phyloP scores from a whole-genome alignment of 768 basidiomycete genomes.

The Tylopilus plumbeoviolaceoides region DNA sequence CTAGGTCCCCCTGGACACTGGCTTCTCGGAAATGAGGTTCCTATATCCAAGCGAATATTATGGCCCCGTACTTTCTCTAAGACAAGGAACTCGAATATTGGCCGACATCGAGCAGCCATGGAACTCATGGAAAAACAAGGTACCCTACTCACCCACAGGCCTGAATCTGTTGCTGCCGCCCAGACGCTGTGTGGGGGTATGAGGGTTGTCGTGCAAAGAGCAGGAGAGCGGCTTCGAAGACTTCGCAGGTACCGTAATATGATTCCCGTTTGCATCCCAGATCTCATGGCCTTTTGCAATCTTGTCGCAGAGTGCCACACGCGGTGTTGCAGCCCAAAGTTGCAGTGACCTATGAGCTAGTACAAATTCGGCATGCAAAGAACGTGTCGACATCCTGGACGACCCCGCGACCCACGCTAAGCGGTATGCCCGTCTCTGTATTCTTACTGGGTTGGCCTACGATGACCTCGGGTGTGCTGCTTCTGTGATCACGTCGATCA shows the following conservation, averaged over 20 bases:
- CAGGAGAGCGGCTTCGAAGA: constrained; percentile 30
- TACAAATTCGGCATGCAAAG: constrained; percentile 33
- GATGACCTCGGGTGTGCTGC: constrained; percentile 32
- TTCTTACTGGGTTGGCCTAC: neutral
- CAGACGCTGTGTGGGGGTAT: constrained; percentile 34
- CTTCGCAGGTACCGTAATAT: constrained; percentile 20
- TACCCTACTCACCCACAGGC: constrained; percentile 31
- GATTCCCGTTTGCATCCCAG: neutral
- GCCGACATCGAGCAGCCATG: constrained; percentile 30
- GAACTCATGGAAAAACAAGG: constrained; percentile 42
- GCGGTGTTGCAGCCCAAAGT: constrained; percentile 31
- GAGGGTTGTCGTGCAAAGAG: constrained; percentile 25
- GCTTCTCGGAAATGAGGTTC: constrained; percentile 13
- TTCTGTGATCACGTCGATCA: constrained; percentile 35
- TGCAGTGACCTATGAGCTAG: constrained; percentile 30
- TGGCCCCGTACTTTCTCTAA: constrained; percentile 55
- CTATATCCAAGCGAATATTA: constrained; percentile 27
- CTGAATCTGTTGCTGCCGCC: constrained; percentile 32
- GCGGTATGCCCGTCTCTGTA: constrained; percentile 16
- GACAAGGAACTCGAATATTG: constrained; percentile 37
- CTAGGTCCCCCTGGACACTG: constrained; percentile 16
- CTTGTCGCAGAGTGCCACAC: constrained; percentile 28
- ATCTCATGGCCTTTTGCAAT: neutral
- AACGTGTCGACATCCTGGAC: constrained; percentile 33
- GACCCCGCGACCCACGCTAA: constrained; percentile 32